A percentile compares a stretch with the other conserved stretches of the same genome.
Conservation (phyloP, 2,329 filamentous ascomycete genomes). For the Bimuria novae-zelandiae region DNA sequence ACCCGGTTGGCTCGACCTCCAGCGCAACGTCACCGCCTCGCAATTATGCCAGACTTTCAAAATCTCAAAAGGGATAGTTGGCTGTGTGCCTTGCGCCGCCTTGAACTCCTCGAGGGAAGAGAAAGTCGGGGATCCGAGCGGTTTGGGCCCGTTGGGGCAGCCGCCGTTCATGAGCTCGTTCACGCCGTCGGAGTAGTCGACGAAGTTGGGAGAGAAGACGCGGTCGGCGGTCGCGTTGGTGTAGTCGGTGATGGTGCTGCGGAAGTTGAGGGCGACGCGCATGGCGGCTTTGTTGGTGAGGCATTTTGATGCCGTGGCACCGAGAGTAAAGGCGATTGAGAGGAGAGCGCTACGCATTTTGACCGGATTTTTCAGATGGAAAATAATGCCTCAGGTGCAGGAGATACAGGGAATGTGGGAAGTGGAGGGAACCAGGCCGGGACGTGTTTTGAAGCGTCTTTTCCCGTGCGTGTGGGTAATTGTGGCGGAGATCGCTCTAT, state of each 20-base stretch:
- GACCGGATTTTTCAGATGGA: too few relatives aligned
- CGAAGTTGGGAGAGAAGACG: neutral
- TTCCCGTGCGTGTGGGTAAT: too few relatives aligned
- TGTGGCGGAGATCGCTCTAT: too few relatives aligned
- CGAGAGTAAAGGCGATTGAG: neutral
- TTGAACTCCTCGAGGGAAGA: neutral
- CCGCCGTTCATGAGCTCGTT: neutral
- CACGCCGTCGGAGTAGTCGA: neutral
- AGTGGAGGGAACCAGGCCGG: too few relatives aligned
- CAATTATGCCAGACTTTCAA: neutral
- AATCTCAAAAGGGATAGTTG: neutral
- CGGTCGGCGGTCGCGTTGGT: neutral
- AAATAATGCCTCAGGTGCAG: too few relatives aligned
- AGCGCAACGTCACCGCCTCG: neutral
- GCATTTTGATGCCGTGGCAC: neutral
- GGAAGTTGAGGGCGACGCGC: neutral
- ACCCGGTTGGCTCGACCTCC: neutral
- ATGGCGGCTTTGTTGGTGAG: neutral
- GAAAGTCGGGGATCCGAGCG: neutral
- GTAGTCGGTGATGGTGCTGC: constrained; percentile 1
- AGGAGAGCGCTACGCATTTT: neutral
- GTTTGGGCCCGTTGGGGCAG: neutral
- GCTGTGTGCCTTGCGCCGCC: neutral
- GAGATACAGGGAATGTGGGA: too few relatives aligned
- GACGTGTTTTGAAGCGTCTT: too few relatives aligned